phyloP scores from a whole-genome alignment of 169 alveolate genomes.

The Plasmodium chabaudi region DNA sequence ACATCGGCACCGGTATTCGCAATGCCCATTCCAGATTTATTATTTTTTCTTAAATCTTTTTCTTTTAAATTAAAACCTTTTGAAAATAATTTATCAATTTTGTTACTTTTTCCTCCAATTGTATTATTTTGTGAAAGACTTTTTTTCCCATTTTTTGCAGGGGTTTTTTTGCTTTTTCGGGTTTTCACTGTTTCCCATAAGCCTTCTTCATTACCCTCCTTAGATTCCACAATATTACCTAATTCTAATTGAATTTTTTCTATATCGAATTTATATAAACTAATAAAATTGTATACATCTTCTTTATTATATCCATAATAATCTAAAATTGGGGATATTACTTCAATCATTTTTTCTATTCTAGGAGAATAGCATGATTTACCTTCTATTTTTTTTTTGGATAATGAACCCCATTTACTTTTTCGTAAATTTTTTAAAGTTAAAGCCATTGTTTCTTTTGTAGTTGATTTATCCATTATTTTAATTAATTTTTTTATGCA shows the following conservation, averaged over 20 bases:
- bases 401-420: conserved; percentile 71
- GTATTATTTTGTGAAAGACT: conserved; percentile 5
- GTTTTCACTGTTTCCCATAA: conserved; percentile 74
- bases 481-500: conserved; percentile 41
- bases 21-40: not conserved
- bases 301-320: conserved; percentile 74
- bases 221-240: conserved; percentile 74
- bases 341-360: conserved; percentile 68
- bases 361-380: conserved; percentile 74
- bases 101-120: conserved; percentile 24
- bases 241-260: conserved; percentile 65
- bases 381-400: conserved; percentile 65
- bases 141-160: conserved; percentile 46
- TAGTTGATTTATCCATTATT: conserved; percentile 53
- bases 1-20: no score
- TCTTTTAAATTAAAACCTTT: conserved; percentile 58
- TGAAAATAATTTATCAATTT: conserved; percentile 45
- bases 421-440: conserved; percentile 52
- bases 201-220: conserved; percentile 65
- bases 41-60: conserved; percentile 33
- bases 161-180: conserved; percentile 46
- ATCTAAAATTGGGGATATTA: conserved; percentile 73
- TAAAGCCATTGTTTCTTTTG: conserved; percentile 74
- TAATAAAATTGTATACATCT: conserved; percentile 63
- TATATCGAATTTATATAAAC: conserved; percentile 68